phyloP scores from a whole-genome alignment of 2,329 filamentous ascomycete genomes.

The Aspergillus fumigatiaffinis region DNA sequence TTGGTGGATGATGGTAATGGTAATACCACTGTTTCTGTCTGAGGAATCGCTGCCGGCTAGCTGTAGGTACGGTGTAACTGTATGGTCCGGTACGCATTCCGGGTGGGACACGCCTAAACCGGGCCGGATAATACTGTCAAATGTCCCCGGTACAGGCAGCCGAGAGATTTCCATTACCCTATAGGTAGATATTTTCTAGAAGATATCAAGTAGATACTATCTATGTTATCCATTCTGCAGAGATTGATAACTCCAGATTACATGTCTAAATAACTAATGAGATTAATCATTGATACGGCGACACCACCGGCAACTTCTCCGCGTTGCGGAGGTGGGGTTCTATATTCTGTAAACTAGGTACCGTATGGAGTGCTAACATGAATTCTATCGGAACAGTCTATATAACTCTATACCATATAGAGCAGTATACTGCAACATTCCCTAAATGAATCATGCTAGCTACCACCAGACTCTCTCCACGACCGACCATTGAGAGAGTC shows the following conservation, averaged over 20 bases:
- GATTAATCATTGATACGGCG: background rate
- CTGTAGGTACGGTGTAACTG: background rate
- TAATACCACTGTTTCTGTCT: background rate
- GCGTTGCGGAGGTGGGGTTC: background rate
- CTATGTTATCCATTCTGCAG: background rate
- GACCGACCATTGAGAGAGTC: slow-evolving; percentile 45
- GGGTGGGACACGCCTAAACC: slow-evolving; percentile 14
- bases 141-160: background rate
- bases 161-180: background rate
- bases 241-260: background rate
- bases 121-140: slow-evolving; percentile 9
- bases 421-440: background rate
- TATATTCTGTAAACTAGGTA: too few relatives aligned
- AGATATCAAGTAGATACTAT: background rate
- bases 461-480: slow-evolving; percentile 46
- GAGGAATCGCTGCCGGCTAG: background rate
- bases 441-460: slow-evolving; percentile 32
- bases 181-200: background rate
- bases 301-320: background rate
- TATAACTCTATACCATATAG: background rate
- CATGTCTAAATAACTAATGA: background rate
- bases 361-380: background rate
- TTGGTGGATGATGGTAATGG: background rate
- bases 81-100: slow-evolving; percentile 15
- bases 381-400: background rate